Evolutionary conservation across 371 early-diverging fungal species (phyloP).

Genomic region (Mucor irregularis): DNA sequence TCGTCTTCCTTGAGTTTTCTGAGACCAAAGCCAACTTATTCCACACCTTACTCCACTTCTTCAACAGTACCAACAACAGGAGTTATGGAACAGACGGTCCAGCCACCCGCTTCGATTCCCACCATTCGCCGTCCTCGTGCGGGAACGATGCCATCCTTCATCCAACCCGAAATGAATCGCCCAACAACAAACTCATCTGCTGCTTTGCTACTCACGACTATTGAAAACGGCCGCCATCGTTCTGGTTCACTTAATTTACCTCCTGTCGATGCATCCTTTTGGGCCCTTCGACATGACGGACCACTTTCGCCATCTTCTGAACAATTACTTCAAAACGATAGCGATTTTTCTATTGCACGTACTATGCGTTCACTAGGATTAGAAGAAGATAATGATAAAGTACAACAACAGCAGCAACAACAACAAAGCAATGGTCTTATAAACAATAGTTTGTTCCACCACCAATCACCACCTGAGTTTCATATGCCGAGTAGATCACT

Average conservation of each 20-base stretch:
- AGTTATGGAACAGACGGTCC: neutral
- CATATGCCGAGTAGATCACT: conserved; percentile 41
- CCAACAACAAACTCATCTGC: conserved; percentile 52
- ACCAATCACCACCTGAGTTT: conserved; percentile 41
- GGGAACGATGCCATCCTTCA: conserved; percentile 77
- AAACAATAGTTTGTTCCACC: conserved; percentile 25
- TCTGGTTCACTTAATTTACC: conserved; percentile 68
- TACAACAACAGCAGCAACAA: conserved; percentile 27
- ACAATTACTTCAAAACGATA: conserved; percentile 59
- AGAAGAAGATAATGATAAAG: conserved; percentile 64
- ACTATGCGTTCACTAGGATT: conserved; percentile 77
- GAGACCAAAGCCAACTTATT: conserved; percentile 20
- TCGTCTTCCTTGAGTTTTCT: conserved; percentile 33
- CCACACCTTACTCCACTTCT: conserved; percentile 13
- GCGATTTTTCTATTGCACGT: conserved; percentile 66
- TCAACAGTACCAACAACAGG: conserved; percentile 2
- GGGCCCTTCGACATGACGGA: conserved; percentile 49
- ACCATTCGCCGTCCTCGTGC: conserved; percentile 67
- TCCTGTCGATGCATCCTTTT: conserved; percentile 55
- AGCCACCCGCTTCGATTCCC: no score
- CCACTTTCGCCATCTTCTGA: conserved; percentile 58
- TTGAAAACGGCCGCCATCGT: conserved; percentile 49
- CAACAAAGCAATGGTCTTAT: no score
- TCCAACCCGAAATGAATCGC: conserved; percentile 38
- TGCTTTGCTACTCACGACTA: conserved; percentile 41